These are phyloP conservation scores for Scheffersomyces segobiensis DNA, from an alignment of 1,139 yeast genomes.

Conservation along the genomic window DNA sequence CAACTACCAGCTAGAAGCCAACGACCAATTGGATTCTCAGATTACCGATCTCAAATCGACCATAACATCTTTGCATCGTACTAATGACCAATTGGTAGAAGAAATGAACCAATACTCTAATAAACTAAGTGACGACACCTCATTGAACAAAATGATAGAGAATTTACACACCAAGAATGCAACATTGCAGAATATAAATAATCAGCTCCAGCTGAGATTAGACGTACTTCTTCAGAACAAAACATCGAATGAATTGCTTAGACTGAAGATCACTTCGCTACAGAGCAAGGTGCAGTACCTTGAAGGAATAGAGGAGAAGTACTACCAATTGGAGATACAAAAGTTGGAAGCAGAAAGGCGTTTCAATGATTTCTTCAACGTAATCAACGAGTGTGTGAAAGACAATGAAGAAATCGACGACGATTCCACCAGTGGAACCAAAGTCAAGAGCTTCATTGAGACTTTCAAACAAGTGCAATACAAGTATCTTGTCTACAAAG, in stretches of 20 bases:
- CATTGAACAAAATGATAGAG: constrained; percentile 20
- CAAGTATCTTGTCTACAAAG: constrained; percentile 38
- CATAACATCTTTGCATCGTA: constrained; percentile 20
- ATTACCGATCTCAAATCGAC: constrained; percentile 20
- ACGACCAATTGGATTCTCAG: constrained; percentile 31
- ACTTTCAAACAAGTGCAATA: constrained; percentile 37
- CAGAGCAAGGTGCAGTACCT: constrained; percentile 37
- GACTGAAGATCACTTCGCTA: constrained; percentile 38
- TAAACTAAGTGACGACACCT: constrained; percentile 7
- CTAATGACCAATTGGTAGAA: constrained; percentile 52
- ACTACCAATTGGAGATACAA: constrained; percentile 54
- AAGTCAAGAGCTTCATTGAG: constrained; percentile 30
- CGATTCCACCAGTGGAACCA: constrained; percentile 16
- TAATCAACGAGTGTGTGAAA: constrained; percentile 26
- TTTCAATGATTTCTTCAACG: constrained; percentile 33
- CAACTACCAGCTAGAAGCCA: constrained; percentile 27
- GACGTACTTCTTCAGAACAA: constrained; percentile 36
- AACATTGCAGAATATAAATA: constrained; percentile 33
- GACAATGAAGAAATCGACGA: constrained; percentile 14
- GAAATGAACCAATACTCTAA: constrained; percentile 26
- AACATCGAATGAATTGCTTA: constrained; percentile 39
- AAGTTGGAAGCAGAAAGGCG: constrained; percentile 48
- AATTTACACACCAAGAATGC: constrained; percentile 29
- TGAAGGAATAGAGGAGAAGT: constrained; percentile 47
- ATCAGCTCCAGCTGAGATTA: constrained; percentile 29